These are phyloP conservation scores for Ambispora gerdemannii DNA, from an alignment of 192 early-diverging fungal species.

Conservation along the genomic window DNA sequence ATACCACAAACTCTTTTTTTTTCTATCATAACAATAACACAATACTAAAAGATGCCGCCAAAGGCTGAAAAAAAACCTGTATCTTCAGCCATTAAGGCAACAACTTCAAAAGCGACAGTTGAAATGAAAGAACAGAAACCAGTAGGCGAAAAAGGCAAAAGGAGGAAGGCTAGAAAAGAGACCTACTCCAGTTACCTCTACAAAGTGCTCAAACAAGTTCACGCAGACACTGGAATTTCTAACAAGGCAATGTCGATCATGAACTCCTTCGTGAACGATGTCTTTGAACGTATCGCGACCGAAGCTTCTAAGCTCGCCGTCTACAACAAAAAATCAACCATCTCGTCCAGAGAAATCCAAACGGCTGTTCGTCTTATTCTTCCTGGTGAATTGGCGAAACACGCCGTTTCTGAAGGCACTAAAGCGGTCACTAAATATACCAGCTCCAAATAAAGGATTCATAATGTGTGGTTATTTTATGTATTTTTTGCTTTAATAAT, in stretches of 20 bases:
- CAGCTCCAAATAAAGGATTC: conserved; percentile 57
- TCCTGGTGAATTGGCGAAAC: conserved; percentile 94
- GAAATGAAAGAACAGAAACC: conserved; percentile 38
- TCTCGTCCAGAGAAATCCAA: conserved; percentile 86
- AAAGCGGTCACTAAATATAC: conserved; percentile 97
- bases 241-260: conserved; percentile 93
- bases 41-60: conserved; percentile 44
- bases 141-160: conserved; percentile 17
- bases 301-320: conserved; percentile 71
- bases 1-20: too few relatives aligned
- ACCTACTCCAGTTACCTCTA: conserved; percentile 86
- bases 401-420: conserved; percentile 96
- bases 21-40: too few relatives aligned
- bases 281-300: conserved; percentile 79
- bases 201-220: conserved; percentile 96
- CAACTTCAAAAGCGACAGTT: conserved; percentile 39
- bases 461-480: too few relatives aligned
- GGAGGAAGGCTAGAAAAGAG: conserved; percentile 60
- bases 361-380: conserved; percentile 56
- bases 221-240: conserved; percentile 95
- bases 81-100: conserved; percentile 48
- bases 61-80: conserved; percentile 68
- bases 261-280: conserved; percentile 84
- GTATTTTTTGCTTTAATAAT: too few relatives aligned
- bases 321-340: conserved; percentile 89